These are phyloP conservation scores for Lasiosphaeria hispida DNA, from an alignment of 495 filamentous ascomycete genomes.

Conservation along the genomic window DNA sequence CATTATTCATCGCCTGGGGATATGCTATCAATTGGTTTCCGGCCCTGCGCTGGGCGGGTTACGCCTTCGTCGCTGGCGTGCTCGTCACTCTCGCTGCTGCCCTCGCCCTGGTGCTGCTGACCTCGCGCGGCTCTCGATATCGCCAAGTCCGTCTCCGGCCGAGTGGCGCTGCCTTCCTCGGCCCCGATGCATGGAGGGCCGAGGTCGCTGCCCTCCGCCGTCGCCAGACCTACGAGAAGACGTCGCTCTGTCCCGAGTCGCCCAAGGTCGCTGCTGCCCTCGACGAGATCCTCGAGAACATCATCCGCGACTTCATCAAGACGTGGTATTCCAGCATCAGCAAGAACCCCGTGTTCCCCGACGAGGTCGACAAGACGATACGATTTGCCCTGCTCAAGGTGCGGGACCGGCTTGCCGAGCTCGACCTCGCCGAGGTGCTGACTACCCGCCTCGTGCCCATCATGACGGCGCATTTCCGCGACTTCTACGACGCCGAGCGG, in stretches of 20 bases:
- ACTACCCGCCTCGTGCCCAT: slow-evolving; percentile 83
- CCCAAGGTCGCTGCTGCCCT: slow-evolving; percentile 75
- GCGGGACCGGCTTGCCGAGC: slow-evolving; percentile 61
- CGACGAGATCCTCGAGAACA: slow-evolving; percentile 73
- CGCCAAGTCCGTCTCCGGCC: slow-evolving; percentile 38
- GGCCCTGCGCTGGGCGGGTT: slow-evolving; percentile 71
- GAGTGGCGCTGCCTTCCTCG: slow-evolving; percentile 59
- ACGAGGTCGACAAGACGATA: slow-evolving; percentile 80
- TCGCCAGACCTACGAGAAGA: slow-evolving; percentile 48
- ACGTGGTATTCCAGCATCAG: slow-evolving; percentile 91
- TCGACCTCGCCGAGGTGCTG: slow-evolving; percentile 78
- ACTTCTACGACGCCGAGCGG: slow-evolving; percentile 88
- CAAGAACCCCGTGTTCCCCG: slow-evolving; percentile 69
- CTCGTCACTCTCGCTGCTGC: slow-evolving; percentile 52
- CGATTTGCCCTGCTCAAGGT: slow-evolving; percentile 71
- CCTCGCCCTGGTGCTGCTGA: slow-evolving; percentile 57
- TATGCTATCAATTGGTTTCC: slow-evolving; percentile 78
- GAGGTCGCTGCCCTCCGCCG: slow-evolving; percentile 61
- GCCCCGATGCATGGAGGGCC: slow-evolving; percentile 60
- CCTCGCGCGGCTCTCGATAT: slow-evolving; percentile 53
- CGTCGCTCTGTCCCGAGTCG: slow-evolving; percentile 73
- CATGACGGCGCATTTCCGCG: slow-evolving; percentile 83
- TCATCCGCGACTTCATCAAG: slow-evolving; percentile 80
- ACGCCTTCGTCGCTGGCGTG: slow-evolving; percentile 70
- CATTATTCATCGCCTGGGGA: slow-evolving; percentile 81